These are phyloP conservation scores for Beta lomatogona DNA, from an alignment of 179 eudicot species.

Conservation along the genomic window DNA sequence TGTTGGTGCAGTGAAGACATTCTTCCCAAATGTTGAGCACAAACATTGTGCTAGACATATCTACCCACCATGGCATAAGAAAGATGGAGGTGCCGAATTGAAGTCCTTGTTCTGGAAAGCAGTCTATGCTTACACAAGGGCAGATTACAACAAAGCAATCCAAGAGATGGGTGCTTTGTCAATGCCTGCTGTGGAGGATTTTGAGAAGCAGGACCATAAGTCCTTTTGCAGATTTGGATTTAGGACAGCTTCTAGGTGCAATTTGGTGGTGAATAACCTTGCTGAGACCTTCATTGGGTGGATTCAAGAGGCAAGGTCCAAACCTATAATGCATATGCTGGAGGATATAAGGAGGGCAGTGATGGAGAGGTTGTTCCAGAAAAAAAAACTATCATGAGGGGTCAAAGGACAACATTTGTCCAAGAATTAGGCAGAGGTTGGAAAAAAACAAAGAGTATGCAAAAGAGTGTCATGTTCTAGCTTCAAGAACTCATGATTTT, in stretches of 20 bases:
- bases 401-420: background rate
- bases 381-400: too few species aligned
- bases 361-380: too few species aligned
- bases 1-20: too few species aligned
- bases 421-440: background rate
- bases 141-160: background rate
- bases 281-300: background rate
- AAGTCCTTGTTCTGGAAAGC: background rate
- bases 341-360: background rate
- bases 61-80: too few species aligned
- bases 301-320: too few species aligned
- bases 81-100: background rate
- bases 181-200: background rate
- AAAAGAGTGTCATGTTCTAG: background rate
- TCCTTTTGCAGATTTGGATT: background rate
- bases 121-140: background rate
- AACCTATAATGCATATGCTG: too few species aligned
- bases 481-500: background rate
- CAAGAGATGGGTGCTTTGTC: background rate
- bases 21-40: background rate
- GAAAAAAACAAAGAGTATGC: background rate
- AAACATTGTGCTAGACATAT: background rate
- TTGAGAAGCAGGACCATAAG: too few species aligned
- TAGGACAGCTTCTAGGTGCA: background rate
- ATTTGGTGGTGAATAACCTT: background rate